These are phyloP conservation scores for Pyrenopolyporus hunteri DNA, from an alignment of 495 filamentous ascomycete genomes.

Conservation along the genomic window DNA sequence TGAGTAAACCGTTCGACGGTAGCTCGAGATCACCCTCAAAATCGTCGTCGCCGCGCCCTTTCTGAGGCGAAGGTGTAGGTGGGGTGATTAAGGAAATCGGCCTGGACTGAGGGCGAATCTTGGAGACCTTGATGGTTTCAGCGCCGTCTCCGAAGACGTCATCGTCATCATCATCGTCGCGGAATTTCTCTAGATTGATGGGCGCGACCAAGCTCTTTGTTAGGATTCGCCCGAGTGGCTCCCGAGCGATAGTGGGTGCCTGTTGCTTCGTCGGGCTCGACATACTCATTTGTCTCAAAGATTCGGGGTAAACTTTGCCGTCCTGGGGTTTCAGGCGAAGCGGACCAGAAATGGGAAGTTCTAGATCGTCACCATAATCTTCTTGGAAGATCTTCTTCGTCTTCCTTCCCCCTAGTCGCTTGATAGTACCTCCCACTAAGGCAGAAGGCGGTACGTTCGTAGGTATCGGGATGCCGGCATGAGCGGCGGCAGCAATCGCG, in stretches of 20 bases:
- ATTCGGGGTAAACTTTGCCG: conserved; percentile 68
- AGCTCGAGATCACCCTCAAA: conserved; percentile 82
- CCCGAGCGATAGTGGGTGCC: conserved; percentile 20
- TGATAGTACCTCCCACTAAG: conserved; percentile 91
- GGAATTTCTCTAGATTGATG: conserved; percentile 64
- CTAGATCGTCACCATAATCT: conserved; percentile 92
- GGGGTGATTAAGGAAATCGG: conserved; percentile 62
- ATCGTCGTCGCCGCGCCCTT: conserved; percentile 58
- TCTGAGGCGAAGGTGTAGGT: conserved; percentile 53
- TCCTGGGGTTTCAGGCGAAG: conserved; percentile 69
- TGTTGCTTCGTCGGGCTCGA: conserved; percentile 54
- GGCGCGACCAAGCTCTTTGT: conserved; percentile 42
- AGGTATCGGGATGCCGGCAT: conserved; percentile 91
- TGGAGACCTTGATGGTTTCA: conserved; percentile 71
- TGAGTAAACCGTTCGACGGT: conserved; percentile 63
- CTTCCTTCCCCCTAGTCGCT: conserved; percentile 83
- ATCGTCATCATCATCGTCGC: conserved; percentile 65
- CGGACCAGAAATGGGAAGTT: conserved; percentile 69
- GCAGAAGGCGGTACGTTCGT: conserved; percentile 91
- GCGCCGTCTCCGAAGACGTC: conserved; percentile 66
- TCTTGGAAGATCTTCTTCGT: conserved; percentile 77
- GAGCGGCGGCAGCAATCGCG: conserved; percentile 83
- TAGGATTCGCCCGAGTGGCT: conserved; percentile 14
- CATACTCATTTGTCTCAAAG: conserved; percentile 66
- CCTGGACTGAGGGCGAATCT: conserved; percentile 60